Evolutionary conservation across 1,284 basidiomycete species (phyloP), one percentile per base, ranked within the genome.

Genomic region (Heterobasidion parviporum): DNA sequence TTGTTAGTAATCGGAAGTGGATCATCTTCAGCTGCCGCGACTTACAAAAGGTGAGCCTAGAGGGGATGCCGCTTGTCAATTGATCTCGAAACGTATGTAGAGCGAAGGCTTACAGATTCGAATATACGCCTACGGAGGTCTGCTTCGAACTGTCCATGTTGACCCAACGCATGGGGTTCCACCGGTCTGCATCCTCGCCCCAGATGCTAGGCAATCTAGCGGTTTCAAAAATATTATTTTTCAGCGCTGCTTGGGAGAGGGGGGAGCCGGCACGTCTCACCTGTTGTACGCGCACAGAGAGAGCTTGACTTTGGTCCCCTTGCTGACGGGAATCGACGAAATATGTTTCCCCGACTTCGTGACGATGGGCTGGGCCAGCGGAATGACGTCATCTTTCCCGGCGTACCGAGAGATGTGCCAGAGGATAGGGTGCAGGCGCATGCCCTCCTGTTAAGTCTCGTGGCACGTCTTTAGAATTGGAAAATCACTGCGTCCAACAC

Each of bases 81-180:
- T 47, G 36, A 32, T 8, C 46, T 50, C 8, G 9, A 43, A 12
- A 32, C 38, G 4, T 8, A 45, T 4, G 54, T 34, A 35, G 50
- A 6, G 51, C n/a, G 6, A 14, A 47, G 26, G 26, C 79, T 62
- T 59, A 82, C 81, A 82, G 62, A 64, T 80, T 80, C 8, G 72
- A 72, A 58, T 78, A 77, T 10, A 78, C 70, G 1, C 81, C 79
- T 5, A 80, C 64, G 8, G 62, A 61, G 0, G 73, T 67, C 18
- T 69, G 73, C 61, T 72, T 75, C 16, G 63, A 61, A 8, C 63
- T 62, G 34, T 67, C 51, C 9, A 58, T 65, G 6, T 69, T 58
- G 50, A 79, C 63, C 73, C 81, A 82, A 15, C 80, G 75, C 18
- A 76, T 70, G 7, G 80, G 80, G 55, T 80, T 74, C 65, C 74